Conservation (phyloP, 768 basidiomycete genomes). For the Pilatotrama ljubarskyi region DNA sequence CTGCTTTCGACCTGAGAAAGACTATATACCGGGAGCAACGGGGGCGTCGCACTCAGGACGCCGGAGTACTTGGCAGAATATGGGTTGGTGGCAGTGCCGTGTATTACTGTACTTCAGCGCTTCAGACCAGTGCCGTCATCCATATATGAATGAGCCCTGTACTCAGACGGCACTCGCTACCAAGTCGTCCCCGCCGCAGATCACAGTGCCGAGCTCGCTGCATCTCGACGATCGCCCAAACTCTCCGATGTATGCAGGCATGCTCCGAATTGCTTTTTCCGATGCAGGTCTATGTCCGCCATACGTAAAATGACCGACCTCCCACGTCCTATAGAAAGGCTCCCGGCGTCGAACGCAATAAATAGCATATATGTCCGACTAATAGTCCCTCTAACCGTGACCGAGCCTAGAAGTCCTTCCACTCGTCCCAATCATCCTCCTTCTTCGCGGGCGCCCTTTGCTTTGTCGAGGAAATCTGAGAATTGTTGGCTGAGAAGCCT, state of each 20-base stretch:
- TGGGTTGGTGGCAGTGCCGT: slow-evolving; percentile 17
- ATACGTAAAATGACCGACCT: background rate
- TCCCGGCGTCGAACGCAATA: background rate
- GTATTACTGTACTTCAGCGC: background rate
- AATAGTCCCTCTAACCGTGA: background rate
- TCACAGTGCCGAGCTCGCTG: too few relatives aligned
- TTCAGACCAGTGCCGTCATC: background rate
- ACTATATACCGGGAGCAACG: background rate
- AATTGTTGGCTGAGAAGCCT: slow-evolving; percentile 15
- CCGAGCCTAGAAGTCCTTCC: slow-evolving; percentile 47
- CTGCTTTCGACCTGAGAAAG: background rate
- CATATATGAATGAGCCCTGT: too few relatives aligned
- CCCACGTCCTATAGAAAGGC: background rate
- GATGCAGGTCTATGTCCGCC: background rate
- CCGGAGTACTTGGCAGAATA: slow-evolving; percentile 1
- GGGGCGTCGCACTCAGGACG: slow-evolving; percentile 2
- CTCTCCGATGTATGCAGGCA: too few relatives aligned
- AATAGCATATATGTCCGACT: slow-evolving; percentile 5
- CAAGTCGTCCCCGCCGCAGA: too few relatives aligned
- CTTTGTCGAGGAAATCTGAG: slow-evolving; percentile 16
- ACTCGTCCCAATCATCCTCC: slow-evolving; percentile 47
- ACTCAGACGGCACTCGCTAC: too few relatives aligned
- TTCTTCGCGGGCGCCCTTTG: slow-evolving; percentile 30
- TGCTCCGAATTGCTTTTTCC: too few relatives aligned
- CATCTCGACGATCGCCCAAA: too few relatives aligned